Evolutionary conservation across 2,329 filamentous ascomycete genomes (phyloP), one percentile per base, ranked within the genome.

Genomic region (Cordyceps tenuipes): DNA sequence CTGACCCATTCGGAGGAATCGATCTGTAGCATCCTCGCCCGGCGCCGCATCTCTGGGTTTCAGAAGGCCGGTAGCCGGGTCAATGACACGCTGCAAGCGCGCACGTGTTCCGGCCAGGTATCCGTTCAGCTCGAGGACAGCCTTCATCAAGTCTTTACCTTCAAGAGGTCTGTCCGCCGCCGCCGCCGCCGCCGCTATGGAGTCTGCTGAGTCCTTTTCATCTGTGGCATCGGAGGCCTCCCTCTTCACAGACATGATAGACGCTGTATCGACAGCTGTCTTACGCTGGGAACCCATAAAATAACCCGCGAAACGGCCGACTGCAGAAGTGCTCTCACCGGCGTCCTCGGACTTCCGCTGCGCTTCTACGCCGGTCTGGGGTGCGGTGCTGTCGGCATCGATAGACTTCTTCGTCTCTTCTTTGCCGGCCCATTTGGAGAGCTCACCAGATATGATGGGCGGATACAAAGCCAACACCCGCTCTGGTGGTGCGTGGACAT

Each of bases 401-500:
- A 62, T 53, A 2, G 64, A 54, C 0, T 75, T 71, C 6, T 74
- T 73, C 5, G 75, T 72, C 3, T 78, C 76, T 9, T 82, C 76
- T 39, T 77, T 79, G 6, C 70, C 68, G 0, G 68, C 61, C 64
- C 86, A 77, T 1, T 78, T 81, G 0, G 91, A 91, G 2, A 96
- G 74, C 26, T 90, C 85, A 0, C 94, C 94, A 0, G 93, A 89
- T 64, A 99, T 95, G 9, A 85, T 79, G 62, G 80, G 86, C 2
- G 94, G 94, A 66, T 91, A 99, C 10, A 97, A 75, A 46, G 84
- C 84, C 63, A 99, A 85, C 3, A 97, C 94, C 55, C 90, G 82
- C 70, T 95, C 91, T 0, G 94, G 93, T 0, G 94, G 90, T 0
- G 94, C 92, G 66, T 90, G 86, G 2, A 97, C 91, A 58, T 94